Conservation (phyloP, 2,329 filamentous ascomycete species). For the Aureobasidium sp. region DNA sequence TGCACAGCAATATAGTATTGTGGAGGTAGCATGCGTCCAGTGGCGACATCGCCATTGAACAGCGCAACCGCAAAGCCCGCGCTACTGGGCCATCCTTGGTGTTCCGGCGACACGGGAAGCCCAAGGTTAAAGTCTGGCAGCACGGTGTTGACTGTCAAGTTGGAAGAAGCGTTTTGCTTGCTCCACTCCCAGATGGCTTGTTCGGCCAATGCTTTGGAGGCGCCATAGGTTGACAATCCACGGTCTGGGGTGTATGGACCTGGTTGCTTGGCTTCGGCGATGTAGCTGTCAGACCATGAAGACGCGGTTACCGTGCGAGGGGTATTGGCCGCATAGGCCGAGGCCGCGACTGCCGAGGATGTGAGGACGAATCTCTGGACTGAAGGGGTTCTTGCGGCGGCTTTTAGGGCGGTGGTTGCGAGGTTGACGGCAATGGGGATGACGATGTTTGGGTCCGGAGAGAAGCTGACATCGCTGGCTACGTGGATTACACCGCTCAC, state of each 20-base stretch:
- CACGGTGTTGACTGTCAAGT: not conserved
- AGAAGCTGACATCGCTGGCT: conserved; percentile 10
- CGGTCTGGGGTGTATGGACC: not conserved
- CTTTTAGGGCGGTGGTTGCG: not conserved
- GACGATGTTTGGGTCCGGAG: not conserved
- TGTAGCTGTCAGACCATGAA: not conserved
- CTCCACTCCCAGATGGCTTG: conserved; percentile 2
- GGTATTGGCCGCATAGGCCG: not conserved
- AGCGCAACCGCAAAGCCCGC: conserved; percentile 10
- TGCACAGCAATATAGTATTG: conserved; percentile 41
- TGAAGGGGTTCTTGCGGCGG: not conserved
- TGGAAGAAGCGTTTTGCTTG: not conserved
- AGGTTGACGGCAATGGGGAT: conserved; percentile 5
- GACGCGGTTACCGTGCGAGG: not conserved
- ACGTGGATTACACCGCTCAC: not conserved
- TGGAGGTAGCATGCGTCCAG: not conserved
- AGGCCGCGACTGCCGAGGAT: not conserved
- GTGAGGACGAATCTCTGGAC: conserved; percentile 7
- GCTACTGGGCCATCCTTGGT: conserved; percentile 16
- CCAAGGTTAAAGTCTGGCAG: conserved; percentile 23
- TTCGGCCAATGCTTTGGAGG: conserved; percentile 1
- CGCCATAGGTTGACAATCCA: not conserved
- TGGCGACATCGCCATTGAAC: conserved; percentile 18
- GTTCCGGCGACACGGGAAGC: conserved; percentile 17
- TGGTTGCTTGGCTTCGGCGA: not conserved